These are phyloP conservation scores for Botrytis fabae DNA, from an alignment of 2,329 filamentous ascomycete genomes.

Conservation along the genomic window DNA sequence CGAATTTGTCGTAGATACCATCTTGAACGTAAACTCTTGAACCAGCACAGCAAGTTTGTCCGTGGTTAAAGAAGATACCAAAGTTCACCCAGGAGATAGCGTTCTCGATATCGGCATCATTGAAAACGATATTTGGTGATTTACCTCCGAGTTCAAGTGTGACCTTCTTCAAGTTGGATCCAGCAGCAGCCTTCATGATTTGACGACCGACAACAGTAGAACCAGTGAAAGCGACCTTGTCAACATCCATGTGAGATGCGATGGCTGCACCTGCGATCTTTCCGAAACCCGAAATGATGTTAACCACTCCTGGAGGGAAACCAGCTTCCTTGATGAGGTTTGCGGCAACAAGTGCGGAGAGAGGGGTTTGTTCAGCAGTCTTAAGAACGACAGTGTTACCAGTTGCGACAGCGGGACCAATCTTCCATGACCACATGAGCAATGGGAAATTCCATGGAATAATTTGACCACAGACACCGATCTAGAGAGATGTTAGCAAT, in stretches of 20 bases:
- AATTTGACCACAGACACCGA: slow-evolving; percentile 70
- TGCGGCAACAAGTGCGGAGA: slow-evolving; percentile 55
- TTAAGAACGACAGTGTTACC: slow-evolving; percentile 62
- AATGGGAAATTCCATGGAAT: slow-evolving; percentile 74
- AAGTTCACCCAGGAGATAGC: slow-evolving; percentile 63
- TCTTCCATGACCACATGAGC: slow-evolving; percentile 68
- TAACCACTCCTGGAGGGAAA: slow-evolving; percentile 65
- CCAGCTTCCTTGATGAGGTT: slow-evolving; percentile 61
- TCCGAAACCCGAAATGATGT: slow-evolving; percentile 66
- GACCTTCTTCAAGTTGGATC: slow-evolving; percentile 65
- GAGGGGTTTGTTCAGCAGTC: slow-evolving; percentile 62
- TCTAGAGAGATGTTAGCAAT: slow-evolving; percentile 33
- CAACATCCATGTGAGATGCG: slow-evolving; percentile 62
- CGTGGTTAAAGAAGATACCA: slow-evolving; percentile 48
- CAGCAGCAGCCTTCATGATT: slow-evolving; percentile 64
- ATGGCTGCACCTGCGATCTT: slow-evolving; percentile 66
- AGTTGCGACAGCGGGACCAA: slow-evolving; percentile 58
- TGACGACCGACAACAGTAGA: slow-evolving; percentile 61
- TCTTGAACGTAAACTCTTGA: slow-evolving; percentile 71
- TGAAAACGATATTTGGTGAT: slow-evolving; percentile 62
- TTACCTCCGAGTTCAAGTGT: slow-evolving; percentile 64
- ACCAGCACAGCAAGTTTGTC: slow-evolving; percentile 56
- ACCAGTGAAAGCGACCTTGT: slow-evolving; percentile 68
- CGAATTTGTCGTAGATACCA: slow-evolving; percentile 68
- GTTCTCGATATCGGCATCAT: slow-evolving; percentile 61